Evolutionary conservation across 2,329 filamentous ascomycete genomes (phyloP).

Genomic region (Escovopsis weberi): DNA sequence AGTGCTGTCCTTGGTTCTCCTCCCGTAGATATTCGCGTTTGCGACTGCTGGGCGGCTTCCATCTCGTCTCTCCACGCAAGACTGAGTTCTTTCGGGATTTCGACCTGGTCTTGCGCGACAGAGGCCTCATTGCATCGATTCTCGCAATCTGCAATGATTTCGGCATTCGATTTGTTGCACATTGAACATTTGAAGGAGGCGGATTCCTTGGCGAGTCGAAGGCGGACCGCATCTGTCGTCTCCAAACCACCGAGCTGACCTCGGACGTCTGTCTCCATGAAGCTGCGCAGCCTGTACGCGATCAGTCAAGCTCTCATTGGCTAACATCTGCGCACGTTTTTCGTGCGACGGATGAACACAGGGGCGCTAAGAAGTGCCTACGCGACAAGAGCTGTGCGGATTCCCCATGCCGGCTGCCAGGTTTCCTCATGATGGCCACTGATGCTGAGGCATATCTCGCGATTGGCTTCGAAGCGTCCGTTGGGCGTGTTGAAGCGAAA

Average conservation of each 20-base stretch:
- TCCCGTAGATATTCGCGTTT: neutral
- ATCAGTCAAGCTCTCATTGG: constrained; percentile 1
- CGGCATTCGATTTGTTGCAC: constrained; percentile 58
- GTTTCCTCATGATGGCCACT: constrained; percentile 94
- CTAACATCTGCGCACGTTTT: neutral
- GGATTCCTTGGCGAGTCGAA: constrained; percentile 54
- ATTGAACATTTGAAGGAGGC: constrained; percentile 50
- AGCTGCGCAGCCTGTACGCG: constrained; percentile 49
- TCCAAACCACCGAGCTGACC: constrained; percentile 89
- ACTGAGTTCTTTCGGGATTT: constrained; percentile 40
- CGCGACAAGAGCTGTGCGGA: constrained; percentile 71
- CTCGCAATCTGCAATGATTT: constrained; percentile 59
- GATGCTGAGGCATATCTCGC: constrained; percentile 92
- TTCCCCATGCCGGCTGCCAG: constrained; percentile 97
- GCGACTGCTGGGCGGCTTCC: constrained; percentile 20
- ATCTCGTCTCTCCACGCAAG: constrained; percentile 65
- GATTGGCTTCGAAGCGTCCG: constrained; percentile 88
- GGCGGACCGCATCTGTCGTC: constrained; percentile 50
- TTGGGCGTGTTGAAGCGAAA: constrained; percentile 91
- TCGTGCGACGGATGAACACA: neutral
- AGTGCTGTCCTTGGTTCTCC: too few species aligned
- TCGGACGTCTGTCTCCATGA: constrained; percentile 82
- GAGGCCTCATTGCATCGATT: constrained; percentile 32
- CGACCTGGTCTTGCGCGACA: constrained; percentile 24
- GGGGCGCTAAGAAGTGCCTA: constrained; percentile 11